phyloP scores from a whole-genome alignment of 345 rosid species.

The Hevea brasiliensis region DNA sequence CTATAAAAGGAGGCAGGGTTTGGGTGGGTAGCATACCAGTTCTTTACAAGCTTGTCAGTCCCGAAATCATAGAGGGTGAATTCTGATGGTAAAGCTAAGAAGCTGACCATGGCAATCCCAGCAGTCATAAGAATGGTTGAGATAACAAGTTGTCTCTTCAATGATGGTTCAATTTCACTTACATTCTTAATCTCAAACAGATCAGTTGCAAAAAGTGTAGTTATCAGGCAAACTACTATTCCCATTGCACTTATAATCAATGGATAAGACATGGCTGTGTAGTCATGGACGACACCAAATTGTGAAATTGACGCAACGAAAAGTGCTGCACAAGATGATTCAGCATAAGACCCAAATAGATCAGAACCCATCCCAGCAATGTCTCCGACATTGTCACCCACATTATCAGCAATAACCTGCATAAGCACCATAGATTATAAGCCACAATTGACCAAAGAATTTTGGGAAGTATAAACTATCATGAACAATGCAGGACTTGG shows the following conservation, averaged over 20 bases:
- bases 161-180: conserved; percentile 53
- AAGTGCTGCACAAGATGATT: conserved; percentile 69
- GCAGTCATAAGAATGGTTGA: conserved; percentile 68
- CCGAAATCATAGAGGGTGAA: conserved; percentile 66
- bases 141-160: conserved; percentile 63
- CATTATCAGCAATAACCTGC: conserved; percentile 75
- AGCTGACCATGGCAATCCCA: conserved; percentile 55
- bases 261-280: conserved; percentile 61
- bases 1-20: neutral
- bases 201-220: conserved; percentile 69
- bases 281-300: conserved; percentile 53
- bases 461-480: neutral
- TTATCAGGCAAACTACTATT: conserved; percentile 57
- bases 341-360: conserved; percentile 68
- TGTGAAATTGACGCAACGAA: conserved; percentile 69
- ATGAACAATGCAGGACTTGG: neutral
- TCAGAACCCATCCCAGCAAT: conserved; percentile 79
- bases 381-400: conserved; percentile 75
- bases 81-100: conserved; percentile 54
- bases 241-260: conserved; percentile 61
- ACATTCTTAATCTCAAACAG: conserved; percentile 52
- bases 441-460: neutral
- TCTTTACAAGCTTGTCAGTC: conserved; percentile 50
- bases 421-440: neutral
- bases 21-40: conserved; percentile 43